Evolutionary conservation across 179 eudicot genomes (phyloP), one percentile per base, ranked within the genome.

Genomic region (Kewa caespitosa): DNA sequence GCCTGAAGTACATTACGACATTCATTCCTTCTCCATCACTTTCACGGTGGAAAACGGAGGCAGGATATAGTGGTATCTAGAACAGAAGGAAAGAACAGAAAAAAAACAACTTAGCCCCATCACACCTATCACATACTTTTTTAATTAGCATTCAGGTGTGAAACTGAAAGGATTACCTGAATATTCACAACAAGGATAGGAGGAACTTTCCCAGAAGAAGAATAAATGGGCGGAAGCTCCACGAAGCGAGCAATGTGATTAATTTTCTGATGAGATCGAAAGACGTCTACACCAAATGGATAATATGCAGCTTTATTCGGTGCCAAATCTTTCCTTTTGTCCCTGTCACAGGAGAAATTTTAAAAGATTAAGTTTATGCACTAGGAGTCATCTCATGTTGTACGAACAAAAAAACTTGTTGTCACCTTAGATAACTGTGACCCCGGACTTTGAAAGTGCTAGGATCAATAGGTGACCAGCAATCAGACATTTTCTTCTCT

Each of bases 231-330:
- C 8, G 98, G 97, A 81, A 94, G 94, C 87, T 92, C 94, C 70
- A 94, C 90, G 80, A 79, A 87, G 37, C 97, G 94, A 85, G 98
- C 93, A 72, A 94, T 85, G 81, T 94, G 98, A 67, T 84, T 87
- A 66, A 94, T 89, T 84, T 94, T 94, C 36, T 87, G 82, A 42
- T 93, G 92, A 70, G 97, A 90, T 70, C 87, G 84, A 82, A 92
- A 94, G 55, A 94, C 92, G 74, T 94, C 98, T 54, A 87, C 91
- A 42, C 97, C 97, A 80, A 92, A 89, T 78, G 97, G 98, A 83
- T 78, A 74, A 82, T 73, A 92, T 78, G 94, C 97, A 70, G 97
- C 89, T 74, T 52, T 33, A 34, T 82, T 92, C 59, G 90, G 84
- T 74, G 98, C 97, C 74, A 79, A 79, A 64, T 92, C 96, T 79